These are phyloP conservation scores for Porcisia deanei DNA, from an alignment of 208 protist species.

Conservation along the genomic window DNA sequence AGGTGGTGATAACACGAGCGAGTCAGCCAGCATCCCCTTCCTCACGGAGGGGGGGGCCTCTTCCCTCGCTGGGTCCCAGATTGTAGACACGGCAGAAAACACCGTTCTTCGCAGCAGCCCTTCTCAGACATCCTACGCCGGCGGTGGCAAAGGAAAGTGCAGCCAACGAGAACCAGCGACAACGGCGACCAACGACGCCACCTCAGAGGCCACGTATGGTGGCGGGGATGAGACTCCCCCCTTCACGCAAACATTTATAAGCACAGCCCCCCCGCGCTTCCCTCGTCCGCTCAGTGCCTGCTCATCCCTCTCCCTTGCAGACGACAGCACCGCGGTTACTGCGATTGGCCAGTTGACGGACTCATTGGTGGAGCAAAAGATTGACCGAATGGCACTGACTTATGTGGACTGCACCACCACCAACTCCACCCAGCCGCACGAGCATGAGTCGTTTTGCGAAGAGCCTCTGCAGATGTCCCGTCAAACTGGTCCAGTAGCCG, in stretches of 20 bases:
- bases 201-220: not conserved
- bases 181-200: constrained; percentile 2
- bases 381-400: not conserved
- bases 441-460: not conserved
- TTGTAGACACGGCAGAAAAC: not conserved
- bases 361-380: not conserved
- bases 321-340: not conserved
- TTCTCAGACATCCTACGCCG: constrained; percentile 2
- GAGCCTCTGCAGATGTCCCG: not conserved
- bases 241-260: not conserved
- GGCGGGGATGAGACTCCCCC: not conserved
- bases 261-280: not conserved
- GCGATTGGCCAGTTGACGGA: constrained; percentile 1
- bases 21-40: constrained; percentile 1
- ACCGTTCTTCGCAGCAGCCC: not conserved
- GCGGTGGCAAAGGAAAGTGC: constrained; percentile 2
- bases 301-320: not conserved
- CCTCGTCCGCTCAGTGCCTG: not conserved
- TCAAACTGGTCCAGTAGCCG: not conserved
- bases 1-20: not conserved
- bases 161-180: not conserved
- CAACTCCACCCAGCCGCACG: not conserved
- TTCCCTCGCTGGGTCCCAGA: not conserved
- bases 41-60: not conserved
- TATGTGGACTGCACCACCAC: constrained; percentile 1